Evolutionary conservation across 768 basidiomycete genomes (phyloP).

Genomic region (Serendipita vermifera): DNA sequence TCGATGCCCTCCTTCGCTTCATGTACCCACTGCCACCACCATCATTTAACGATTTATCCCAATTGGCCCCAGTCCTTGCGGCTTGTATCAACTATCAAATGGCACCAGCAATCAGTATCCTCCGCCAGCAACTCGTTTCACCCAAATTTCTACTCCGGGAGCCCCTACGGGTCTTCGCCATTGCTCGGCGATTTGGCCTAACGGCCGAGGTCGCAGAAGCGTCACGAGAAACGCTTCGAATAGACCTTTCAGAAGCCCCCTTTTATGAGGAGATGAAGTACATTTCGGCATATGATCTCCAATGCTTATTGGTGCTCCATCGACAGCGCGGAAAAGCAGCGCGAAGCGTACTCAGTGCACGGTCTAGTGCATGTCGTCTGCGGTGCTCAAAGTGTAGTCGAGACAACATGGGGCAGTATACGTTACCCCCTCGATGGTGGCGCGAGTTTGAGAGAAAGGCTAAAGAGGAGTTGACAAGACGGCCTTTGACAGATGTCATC

Average conservation of each 20-base stretch:
- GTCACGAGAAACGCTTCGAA: slow-evolving; percentile 42
- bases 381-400: slow-evolving; percentile 59
- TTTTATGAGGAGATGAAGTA: slow-evolving; percentile 49
- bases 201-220: slow-evolving; percentile 50
- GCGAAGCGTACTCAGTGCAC: slow-evolving; percentile 32
- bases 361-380: slow-evolving; percentile 28
- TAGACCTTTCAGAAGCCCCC: slow-evolving; percentile 43
- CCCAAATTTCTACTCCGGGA: slow-evolving; percentile 34
- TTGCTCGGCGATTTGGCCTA: slow-evolving; percentile 52
- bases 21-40: slow-evolving; percentile 53
- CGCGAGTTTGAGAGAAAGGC: slow-evolving; percentile 43
- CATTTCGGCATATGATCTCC: slow-evolving; percentile 57
- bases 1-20: slow-evolving; percentile 43
- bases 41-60: slow-evolving; percentile 36
- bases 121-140: slow-evolving; percentile 42
- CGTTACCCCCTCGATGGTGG: slow-evolving; percentile 52
- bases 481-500: slow-evolving; percentile 46
- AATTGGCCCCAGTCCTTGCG: slow-evolving; percentile 36
- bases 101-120: slow-evolving; percentile 28
- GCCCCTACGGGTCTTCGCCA: slow-evolving; percentile 55
- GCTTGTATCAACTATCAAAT: slow-evolving; percentile 58
- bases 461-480: slow-evolving; percentile 39
- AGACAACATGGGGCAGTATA: slow-evolving; percentile 19
- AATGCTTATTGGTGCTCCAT: slow-evolving; percentile 49
- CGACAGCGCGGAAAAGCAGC: slow-evolving; percentile 39